Evolutionary conservation across 1,139 yeast genomes (phyloP).

Genomic region (Yamadazyma atmosphaerica): DNA sequence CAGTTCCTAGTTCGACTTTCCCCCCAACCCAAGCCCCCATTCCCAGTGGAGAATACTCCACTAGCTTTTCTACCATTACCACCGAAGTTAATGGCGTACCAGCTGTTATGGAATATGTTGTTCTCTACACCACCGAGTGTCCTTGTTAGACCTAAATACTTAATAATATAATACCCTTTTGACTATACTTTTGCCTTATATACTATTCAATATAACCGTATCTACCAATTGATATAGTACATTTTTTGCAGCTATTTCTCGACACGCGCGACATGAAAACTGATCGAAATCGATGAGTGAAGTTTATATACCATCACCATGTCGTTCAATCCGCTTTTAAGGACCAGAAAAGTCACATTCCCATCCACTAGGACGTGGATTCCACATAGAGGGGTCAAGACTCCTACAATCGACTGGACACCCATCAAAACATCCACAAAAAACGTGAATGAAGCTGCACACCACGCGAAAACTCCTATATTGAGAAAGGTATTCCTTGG

Average conservation of each 20-base stretch:
- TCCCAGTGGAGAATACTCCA: slow-evolving; percentile 27
- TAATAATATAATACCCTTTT: neutral
- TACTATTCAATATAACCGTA: neutral
- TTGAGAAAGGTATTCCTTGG: slow-evolving; percentile 55
- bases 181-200: neutral
- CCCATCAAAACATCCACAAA: slow-evolving; percentile 62
- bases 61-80: slow-evolving; percentile 26
- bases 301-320: neutral
- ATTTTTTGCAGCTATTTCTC: neutral
- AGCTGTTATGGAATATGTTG: slow-evolving; percentile 32
- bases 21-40: slow-evolving; percentile 10
- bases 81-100: slow-evolving; percentile 27
- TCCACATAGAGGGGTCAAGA: slow-evolving; percentile 48
- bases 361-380: too few species aligned
- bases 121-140: slow-evolving; percentile 31
- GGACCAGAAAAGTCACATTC: too few species aligned
- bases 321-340: neutral
- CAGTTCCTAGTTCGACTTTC: slow-evolving; percentile 9
- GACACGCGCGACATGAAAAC: too few species aligned
- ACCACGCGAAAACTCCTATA: slow-evolving; percentile 36
- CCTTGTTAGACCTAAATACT: slow-evolving; percentile 4
- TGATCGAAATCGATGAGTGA: too few species aligned
- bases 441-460: slow-evolving; percentile 41
- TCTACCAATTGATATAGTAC: too few species aligned
- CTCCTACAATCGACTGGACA: slow-evolving; percentile 83